phyloP scores from a whole-genome alignment of 2,329 filamentous ascomycete species.

The Colletotrichum somersetense region DNA sequence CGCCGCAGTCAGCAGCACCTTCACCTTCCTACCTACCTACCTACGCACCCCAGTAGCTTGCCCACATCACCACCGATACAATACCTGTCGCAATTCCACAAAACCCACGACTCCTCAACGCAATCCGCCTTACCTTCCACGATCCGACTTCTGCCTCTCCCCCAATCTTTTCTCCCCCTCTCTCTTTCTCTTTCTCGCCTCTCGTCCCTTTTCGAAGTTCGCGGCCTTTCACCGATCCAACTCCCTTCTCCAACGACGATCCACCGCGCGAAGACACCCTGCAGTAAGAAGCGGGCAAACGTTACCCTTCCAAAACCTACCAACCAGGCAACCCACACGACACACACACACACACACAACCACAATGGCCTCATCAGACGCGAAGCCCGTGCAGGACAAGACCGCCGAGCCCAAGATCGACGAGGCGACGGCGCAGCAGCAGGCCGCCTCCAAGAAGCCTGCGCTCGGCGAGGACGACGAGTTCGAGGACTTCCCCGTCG shows the following conservation, averaged over 20 bases:
- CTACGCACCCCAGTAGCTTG: conserved; percentile 9
- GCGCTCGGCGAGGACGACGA: conserved; percentile 97
- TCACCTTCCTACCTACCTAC: neutral
- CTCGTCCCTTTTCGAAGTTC: neutral
- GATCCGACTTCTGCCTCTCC: neutral
- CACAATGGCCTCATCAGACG: conserved; percentile 47
- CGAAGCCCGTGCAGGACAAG: conserved; percentile 49
- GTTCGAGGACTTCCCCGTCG: conserved; percentile 98
- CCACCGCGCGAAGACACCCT: neutral
- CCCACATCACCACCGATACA: conserved; percentile 20
- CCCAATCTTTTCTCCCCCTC: too few species aligned
- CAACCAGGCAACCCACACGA: neutral
- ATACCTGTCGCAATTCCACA: conserved; percentile 2
- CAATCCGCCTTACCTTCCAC: neutral
- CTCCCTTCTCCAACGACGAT: neutral
- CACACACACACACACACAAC: conserved; percentile 14
- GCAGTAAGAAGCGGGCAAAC: neutral
- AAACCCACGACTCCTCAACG: neutral
- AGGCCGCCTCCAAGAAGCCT: conserved; percentile 57
- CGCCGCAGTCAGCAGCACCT: neutral
- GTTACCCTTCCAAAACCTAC: conserved; percentile 1
- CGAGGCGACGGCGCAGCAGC: conserved; percentile 70
- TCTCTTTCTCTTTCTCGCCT: neutral
- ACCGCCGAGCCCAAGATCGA: conserved; percentile 56
- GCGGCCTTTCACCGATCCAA: neutral